These are phyloP conservation scores for Nematodospora valgi DNA, from an alignment of 805 yeast genomes.

Conservation along the genomic window DNA sequence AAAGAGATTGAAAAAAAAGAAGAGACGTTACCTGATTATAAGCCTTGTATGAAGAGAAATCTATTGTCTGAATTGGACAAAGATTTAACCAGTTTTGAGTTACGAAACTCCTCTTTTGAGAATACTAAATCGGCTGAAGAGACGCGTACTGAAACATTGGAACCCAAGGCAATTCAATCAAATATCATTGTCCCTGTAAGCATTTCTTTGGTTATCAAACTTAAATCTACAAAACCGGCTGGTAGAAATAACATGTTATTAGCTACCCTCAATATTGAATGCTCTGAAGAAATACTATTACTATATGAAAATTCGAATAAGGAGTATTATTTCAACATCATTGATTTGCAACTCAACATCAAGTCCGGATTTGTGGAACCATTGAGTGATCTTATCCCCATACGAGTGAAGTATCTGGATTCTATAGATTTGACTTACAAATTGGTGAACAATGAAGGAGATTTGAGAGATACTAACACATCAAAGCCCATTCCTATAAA, in stretches of 20 bases:
- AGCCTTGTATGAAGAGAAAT: conserved; percentile 14
- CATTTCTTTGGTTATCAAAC: conserved; percentile 41
- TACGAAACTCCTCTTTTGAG: too few species aligned
- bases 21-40: conserved; percentile 14
- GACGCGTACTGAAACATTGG: background rate
- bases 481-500: conserved; percentile 26
- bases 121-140: background rate
- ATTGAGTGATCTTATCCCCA: conserved; percentile 10
- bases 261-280: conserved; percentile 48
- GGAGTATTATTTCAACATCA: conserved; percentile 21
- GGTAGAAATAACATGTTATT: conserved; percentile 43
- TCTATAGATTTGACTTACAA: conserved; percentile 34
- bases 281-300: conserved; percentile 37
- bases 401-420: conserved; percentile 22
- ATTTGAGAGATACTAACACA: conserved; percentile 10
- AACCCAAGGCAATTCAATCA: background rate
- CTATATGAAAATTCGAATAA: conserved; percentile 8
- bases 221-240: conserved; percentile 47
- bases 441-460: conserved; percentile 25
- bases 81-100: conserved; percentile 7
- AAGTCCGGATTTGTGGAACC: conserved; percentile 30
- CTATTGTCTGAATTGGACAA: conserved; percentile 16
- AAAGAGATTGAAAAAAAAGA: conserved; percentile 3
- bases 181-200: conserved; percentile 23
- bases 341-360: conserved; percentile 21